Percentiles rank a stretch among this genome's conserved stretches.
Evolutionary conservation across 1,139 yeast species (phyloP).

Genomic region (Candida sojae): DNA sequence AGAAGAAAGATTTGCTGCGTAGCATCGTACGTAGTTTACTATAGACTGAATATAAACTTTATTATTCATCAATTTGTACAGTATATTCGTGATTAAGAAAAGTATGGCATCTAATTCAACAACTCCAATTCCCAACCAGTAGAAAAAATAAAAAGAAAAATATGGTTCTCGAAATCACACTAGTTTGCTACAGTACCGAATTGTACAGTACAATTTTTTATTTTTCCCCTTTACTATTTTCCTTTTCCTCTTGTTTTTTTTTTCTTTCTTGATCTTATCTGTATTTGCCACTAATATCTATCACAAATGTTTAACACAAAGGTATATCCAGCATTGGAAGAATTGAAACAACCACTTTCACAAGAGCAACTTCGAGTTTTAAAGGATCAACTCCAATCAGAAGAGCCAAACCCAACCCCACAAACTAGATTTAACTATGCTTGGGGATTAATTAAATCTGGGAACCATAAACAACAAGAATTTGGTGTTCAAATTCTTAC

Average conservation of each 20-base stretch:
- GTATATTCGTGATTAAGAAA: too few relatives aligned
- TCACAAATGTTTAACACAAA: constrained; percentile 16
- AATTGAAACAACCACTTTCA: constrained; percentile 59
- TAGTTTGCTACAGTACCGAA: too few relatives aligned
- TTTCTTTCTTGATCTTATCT: background rate
- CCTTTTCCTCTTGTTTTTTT: background rate
- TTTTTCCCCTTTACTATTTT: background rate
- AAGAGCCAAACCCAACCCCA: constrained; percentile 75
- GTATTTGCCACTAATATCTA: background rate
- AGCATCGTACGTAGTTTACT: constrained; percentile 1
- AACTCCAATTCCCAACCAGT: background rate
- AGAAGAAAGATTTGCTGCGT: constrained; percentile 31
- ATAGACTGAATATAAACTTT: background rate
- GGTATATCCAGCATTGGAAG: constrained; percentile 44
- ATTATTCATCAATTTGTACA: too few relatives aligned
- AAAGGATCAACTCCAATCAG: constrained; percentile 75
- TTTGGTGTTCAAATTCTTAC: constrained; percentile 79
- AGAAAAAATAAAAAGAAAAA: background rate
- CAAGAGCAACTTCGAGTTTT: constrained; percentile 74
- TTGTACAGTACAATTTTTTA: too few relatives aligned
- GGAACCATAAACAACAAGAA: constrained; percentile 60
- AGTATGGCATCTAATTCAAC: too few relatives aligned
- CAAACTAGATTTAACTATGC: constrained; percentile 93
- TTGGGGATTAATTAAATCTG: constrained; percentile 89
- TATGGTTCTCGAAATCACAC: background rate